These are phyloP conservation scores for Jamesozyma rosinii DNA, from an alignment of 805 yeast species.

Conservation along the genomic window DNA sequence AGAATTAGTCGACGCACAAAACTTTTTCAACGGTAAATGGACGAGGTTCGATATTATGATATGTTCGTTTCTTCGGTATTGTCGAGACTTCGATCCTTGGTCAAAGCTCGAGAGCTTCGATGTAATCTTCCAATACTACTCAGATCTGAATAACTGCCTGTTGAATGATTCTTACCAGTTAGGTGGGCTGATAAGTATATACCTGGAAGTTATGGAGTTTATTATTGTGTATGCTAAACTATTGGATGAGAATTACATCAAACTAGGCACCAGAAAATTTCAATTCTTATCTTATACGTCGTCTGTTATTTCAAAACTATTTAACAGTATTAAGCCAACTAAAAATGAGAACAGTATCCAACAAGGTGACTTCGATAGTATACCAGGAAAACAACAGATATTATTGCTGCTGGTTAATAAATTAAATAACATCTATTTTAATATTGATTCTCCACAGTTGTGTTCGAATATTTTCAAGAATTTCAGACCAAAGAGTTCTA, in stretches of 20 bases:
- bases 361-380: conserved; percentile 10
- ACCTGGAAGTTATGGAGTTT: conserved; percentile 29
- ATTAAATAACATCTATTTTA: conserved; percentile 49
- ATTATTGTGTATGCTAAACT: conserved; percentile 25
- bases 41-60: conserved; percentile 38
- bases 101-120: conserved; percentile 43
- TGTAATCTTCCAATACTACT: conserved; percentile 35
- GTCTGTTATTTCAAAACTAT: conserved; percentile 44
- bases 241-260: conserved; percentile 17
- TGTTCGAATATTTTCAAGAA: conserved; percentile 31
- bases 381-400: conserved; percentile 37
- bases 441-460: conserved; percentile 30
- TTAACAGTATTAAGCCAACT: conserved; percentile 48
- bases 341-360: conserved; percentile 3
- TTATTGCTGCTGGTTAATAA: conserved; percentile 45
- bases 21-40: conserved; percentile 17
- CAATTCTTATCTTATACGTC: conserved; percentile 41
- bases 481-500: conserved; percentile 49
- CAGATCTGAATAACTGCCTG: conserved; percentile 38
- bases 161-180: conserved; percentile 34
- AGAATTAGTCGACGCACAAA: conserved; percentile 12
- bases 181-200: conserved; percentile 19
- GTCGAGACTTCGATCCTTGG: conserved; percentile 46
- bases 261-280: conserved; percentile 22
- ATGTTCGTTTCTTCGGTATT: conserved; percentile 38